Base-by-base conservation (phyloP, 2,329 filamentous ascomycete genomes). In the Cytospora mali region DNA sequence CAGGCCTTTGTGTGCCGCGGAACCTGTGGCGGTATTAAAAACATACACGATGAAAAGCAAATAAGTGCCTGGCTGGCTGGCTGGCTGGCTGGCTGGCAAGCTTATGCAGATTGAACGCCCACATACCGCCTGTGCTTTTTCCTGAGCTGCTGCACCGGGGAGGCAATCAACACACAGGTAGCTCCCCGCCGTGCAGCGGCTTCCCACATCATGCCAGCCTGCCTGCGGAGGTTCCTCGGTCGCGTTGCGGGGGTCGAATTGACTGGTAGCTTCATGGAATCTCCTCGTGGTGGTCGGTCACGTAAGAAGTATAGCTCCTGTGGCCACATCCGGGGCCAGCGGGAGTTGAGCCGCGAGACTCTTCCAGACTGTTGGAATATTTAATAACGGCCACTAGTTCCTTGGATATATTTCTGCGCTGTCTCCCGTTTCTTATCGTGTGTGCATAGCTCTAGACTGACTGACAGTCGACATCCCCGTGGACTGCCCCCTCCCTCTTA, bases 311-410 rank as follows among this genome's bases (percentile, higher is more conserved):
- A 62, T 56, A 65, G 60, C 23, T 51, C 35, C 55, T 11, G 18
- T 23, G 11, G 23, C 39, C 31, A 35, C 28, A 55, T 4, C 60
- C 39, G 49, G 51, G 54, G 18, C 21, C 27, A 54, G 55, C 18
- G 42, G 42, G 31, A 9, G n/a, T 23, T 56, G 39, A 53, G 46
- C 63, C 55, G 55, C 54, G 59, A 62, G 46, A 49, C 55, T 31
- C 51, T 46, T 35, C 56, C 61, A 62, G 49, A 58, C 57, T 60
- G 50, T 35, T 60, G 57, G 49, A 54, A 60, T n/a, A 60, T 60
- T n/a, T n/a, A n/a, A 60, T 33, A 59, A 46, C 35, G 46, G 46
- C 33, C 35, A 39, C 35, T 51, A 48, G 28, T n/a, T 23, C 57
- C 57, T 33, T 18, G n/a, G 21, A 13, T 13, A 21, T 9, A 23